Evolutionary conservation across 2,329 filamentous ascomycete genomes (phyloP).

Genomic region (Metarhizium humberi): DNA sequence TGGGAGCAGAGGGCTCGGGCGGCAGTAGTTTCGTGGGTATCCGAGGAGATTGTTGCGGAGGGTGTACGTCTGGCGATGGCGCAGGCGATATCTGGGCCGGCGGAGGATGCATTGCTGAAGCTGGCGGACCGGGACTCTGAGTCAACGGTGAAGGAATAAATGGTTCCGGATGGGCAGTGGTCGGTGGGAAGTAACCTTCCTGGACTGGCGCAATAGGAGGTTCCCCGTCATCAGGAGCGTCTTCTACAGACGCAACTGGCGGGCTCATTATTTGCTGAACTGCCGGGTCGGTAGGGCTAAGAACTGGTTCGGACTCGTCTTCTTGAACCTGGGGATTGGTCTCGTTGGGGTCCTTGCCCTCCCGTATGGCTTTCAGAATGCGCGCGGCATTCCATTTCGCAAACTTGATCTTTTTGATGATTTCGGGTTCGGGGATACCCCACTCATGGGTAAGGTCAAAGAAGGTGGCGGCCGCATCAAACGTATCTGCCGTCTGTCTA

Average conservation of each 20-base stretch:
- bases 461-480: constrained; percentile 86
- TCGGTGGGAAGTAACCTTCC: constrained; percentile 25
- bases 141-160: constrained; percentile 27
- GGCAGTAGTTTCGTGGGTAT: constrained; percentile 15
- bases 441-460: constrained; percentile 82
- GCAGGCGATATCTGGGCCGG: constrained; percentile 10
- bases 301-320: constrained; percentile 26
- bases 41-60: constrained; percentile 20
- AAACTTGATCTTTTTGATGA: constrained; percentile 82
- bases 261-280: constrained; percentile 38
- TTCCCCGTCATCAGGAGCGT: constrained; percentile 37
- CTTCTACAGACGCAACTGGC: constrained; percentile 40
- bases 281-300: constrained; percentile 58
- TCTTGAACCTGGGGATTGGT: constrained; percentile 65
- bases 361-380: constrained; percentile 84
- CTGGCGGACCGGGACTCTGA: constrained; percentile 14
- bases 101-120: constrained; percentile 12
- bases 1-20: constrained; percentile 7
- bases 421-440: constrained; percentile 65
- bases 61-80: constrained; percentile 8
- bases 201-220: constrained; percentile 14
- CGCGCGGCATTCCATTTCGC: constrained; percentile 92
- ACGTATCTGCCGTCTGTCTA: constrained; percentile 87
- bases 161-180: constrained; percentile 12
- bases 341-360: constrained; percentile 84